phyloP scores from a whole-genome alignment of 176 grass and related monocot genomes.

The Ensete ventricosum region DNA sequence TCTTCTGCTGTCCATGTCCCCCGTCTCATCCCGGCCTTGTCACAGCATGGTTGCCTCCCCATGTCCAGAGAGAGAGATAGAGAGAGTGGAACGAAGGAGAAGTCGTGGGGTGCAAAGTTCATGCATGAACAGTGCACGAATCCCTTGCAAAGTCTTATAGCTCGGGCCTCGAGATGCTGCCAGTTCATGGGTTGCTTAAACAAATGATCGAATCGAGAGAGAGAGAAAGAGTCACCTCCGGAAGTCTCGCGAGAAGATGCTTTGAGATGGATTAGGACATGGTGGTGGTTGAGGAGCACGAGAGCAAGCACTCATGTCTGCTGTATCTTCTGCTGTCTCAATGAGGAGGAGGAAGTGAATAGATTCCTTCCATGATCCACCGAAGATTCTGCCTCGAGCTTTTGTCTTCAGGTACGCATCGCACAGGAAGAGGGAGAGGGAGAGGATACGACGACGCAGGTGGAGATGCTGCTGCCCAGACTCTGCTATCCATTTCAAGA shows the following conservation, averaged over 20 bases:
- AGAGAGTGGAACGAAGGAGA: no score
- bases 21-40: conserved; percentile 5
- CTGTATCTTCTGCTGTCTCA: background rate
- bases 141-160: background rate
- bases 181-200: conserved; percentile 1
- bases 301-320: background rate
- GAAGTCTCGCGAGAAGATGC: background rate
- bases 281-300: background rate
- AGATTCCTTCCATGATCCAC: background rate
- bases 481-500: background rate
- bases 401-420: background rate
- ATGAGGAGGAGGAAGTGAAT: background rate
- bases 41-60: conserved; percentile 20
- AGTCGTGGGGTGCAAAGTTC: no score
- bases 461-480: background rate
- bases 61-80: background rate
- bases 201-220: background rate
- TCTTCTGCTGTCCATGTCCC: conserved; percentile 10
- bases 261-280: background rate
- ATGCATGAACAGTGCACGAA: no score
- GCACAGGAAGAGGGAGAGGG: background rate
- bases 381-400: background rate
- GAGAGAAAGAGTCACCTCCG: background rate
- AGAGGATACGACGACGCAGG: background rate
- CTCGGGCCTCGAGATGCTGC: background rate